phyloP scores from a whole-genome alignment of 495 filamentous ascomycete genomes.

The Cercophora scortea region DNA sequence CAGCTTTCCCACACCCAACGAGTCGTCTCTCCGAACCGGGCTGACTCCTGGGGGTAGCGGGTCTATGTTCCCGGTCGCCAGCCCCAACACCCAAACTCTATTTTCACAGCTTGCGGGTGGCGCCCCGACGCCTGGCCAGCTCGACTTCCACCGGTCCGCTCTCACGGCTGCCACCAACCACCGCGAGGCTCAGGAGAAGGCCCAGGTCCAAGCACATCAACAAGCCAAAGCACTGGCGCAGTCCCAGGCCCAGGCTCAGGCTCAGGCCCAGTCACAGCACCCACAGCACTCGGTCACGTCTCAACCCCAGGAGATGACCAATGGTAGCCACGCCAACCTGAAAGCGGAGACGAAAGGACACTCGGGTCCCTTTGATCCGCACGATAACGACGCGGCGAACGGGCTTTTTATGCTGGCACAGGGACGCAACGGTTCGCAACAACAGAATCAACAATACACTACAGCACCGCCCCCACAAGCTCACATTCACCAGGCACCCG shows the following conservation, averaged over 20 bases:
- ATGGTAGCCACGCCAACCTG: constrained; percentile 23
- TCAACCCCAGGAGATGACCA: constrained; percentile 38
- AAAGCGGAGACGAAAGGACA: constrained; percentile 39
- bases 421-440: constrained; percentile 49
- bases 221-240: constrained; percentile 44
- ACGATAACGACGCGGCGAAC: constrained; percentile 94
- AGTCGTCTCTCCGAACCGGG: constrained; percentile 86
- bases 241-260: constrained; percentile 45
- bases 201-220: constrained; percentile 32
- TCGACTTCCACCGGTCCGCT: constrained; percentile 93
- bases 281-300: constrained; percentile 36
- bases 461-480: constrained; percentile 40
- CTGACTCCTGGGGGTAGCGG: constrained; percentile 92
- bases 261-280: constrained; percentile 31
- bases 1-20: constrained; percentile 92
- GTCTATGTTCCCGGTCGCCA: constrained; percentile 93
- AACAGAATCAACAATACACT: constrained; percentile 41
- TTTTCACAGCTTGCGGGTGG: constrained; percentile 73
- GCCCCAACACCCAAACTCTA: constrained; percentile 75
- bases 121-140: constrained; percentile 70
- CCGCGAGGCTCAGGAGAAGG: constrained; percentile 43
- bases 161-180: constrained; percentile 66
- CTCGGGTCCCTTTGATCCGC: constrained; percentile 63
- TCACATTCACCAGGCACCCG: constrained; percentile 25
- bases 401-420: constrained; percentile 87